Evolutionary conservation across 2,329 filamentous ascomycete species (phyloP).

Genomic region (Escovopsis sp.): DNA sequence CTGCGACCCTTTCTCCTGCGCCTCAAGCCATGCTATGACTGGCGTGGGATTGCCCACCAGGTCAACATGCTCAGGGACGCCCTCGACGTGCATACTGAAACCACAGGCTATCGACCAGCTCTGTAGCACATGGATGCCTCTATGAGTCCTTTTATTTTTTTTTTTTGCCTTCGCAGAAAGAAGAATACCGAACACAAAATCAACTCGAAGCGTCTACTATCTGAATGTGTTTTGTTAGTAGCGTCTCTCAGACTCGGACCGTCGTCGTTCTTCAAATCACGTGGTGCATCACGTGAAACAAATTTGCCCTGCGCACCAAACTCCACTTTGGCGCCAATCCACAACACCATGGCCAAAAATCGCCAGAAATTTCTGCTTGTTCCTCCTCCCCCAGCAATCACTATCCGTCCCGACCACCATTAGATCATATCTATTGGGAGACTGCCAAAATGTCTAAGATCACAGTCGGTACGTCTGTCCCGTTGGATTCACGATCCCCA

Average conservation of each 20-base stretch:
- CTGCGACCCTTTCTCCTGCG: conserved; percentile 20
- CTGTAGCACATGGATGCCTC: not conserved
- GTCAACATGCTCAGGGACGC: conserved; percentile 15
- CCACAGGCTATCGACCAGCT: not conserved
- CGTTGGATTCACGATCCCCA: no score
- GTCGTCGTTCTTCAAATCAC: conserved; percentile 9
- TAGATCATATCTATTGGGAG: conserved; percentile 72
- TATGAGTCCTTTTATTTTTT: not conserved
- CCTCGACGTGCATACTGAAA: conserved; percentile 9
- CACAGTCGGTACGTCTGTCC: conserved; percentile 46
- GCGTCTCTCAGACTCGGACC: no score
- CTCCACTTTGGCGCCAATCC: conserved; percentile 13
- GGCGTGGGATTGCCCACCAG: conserved; percentile 23
- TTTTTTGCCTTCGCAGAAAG: not conserved
- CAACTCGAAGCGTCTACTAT: not conserved
- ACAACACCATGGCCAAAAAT: conserved; percentile 15
- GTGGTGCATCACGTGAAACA: conserved; percentile 19
- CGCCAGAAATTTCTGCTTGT: conserved; percentile 6
- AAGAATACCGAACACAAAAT: not conserved
- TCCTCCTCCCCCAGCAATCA: conserved; percentile 10
- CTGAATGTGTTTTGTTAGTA: no score
- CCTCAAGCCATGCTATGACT: conserved; percentile 28
- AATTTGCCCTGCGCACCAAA: conserved; percentile 19
- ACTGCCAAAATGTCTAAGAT: conserved; percentile 82
- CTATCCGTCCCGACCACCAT: conserved; percentile 44